Evolutionary conservation across 1,139 yeast species (phyloP), one percentile per base, ranked within the genome.

Genomic region (Candida albicans): DNA sequence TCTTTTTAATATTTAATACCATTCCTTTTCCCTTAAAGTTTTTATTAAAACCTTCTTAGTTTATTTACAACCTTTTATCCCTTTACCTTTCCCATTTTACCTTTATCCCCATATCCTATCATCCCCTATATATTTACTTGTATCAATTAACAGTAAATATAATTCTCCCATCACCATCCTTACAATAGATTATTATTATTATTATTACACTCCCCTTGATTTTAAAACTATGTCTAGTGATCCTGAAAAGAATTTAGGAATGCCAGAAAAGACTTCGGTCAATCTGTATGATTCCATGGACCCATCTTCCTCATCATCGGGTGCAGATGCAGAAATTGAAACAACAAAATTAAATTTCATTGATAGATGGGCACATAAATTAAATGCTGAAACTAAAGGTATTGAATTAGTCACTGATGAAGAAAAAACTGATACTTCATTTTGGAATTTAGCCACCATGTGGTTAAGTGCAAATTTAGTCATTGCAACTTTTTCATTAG

Each of bases 401-500:
- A 77, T 85, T 50, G 89, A 82, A 54, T 62, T 78, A 35, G 77
- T 85, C 44, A 83, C 87, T 22, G 88, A 81, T 47, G 84, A 79
- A 42, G 87, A 84, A 60, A 79, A 82, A 52, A 71, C 76, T 38
- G 89, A 84, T 45, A 64, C 61, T 42, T 81, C 88, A 29, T 59
- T 85, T 44, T 70, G 80, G 70, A 79, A 76, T 53, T 87, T 95
- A 25, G 90, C 91, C 34, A 75, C 91, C 44, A 87, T 90, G 96
- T 90, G 97, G 97, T 76, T 87, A 58, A 85, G 95, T 25, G 96
- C 96, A 31, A 90, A 90, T 66, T 72, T 88, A 77, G 96, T 89
- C 46, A 80, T 90, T 60, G 90, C 96, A 18, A 81, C 96, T 22
- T 84, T 79, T 57, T 74, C 96, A 2, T 70, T 89, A 41, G 97